These are phyloP conservation scores for Akebia trifoliata DNA, from an alignment of 164 flowering plant genomes.

Conservation along the genomic window DNA sequence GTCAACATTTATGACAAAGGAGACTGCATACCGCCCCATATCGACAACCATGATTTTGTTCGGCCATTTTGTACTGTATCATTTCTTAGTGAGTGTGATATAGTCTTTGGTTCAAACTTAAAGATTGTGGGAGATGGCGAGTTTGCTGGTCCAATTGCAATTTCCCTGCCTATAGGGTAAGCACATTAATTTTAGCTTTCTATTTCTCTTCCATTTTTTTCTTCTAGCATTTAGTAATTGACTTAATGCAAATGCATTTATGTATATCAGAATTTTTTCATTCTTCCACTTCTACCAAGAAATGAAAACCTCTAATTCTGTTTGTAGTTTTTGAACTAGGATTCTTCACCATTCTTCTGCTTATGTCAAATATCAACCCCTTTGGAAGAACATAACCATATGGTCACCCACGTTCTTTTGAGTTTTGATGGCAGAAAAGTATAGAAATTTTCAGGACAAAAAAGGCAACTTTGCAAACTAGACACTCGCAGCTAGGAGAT, in stretches of 20 bases:
- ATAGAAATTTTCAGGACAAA: too few relatives aligned
- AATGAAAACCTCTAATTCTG: not conserved
- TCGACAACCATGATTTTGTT: slow-evolving; percentile 88
- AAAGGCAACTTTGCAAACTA: slow-evolving; percentile 1
- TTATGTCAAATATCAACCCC: not conserved
- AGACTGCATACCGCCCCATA: slow-evolving; percentile 97
- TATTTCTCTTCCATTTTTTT: slow-evolving; percentile 9
- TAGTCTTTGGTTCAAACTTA: slow-evolving; percentile 72
- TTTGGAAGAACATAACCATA: not conserved
- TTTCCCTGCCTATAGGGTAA: slow-evolving; percentile 90
- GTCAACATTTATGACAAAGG: slow-evolving; percentile 94
- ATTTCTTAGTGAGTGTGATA: slow-evolving; percentile 83
- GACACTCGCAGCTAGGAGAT: too few relatives aligned
- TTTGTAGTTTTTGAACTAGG: not conserved
- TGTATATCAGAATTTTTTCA: not conserved
- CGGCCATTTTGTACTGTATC: slow-evolving; percentile 96
- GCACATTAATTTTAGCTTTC: slow-evolving; percentile 7
- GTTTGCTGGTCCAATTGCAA: slow-evolving; percentile 55
- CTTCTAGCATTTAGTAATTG: not conserved
- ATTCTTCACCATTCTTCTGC: not conserved
- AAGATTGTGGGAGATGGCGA: slow-evolving; percentile 63
- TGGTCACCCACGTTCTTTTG: not conserved
- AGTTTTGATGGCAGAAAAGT: too few relatives aligned
- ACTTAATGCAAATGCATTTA: not conserved
- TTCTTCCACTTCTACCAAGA: not conserved